Evolutionary conservation across 805 yeast genomes (phyloP).

Genomic region (Candida corydali): DNA sequence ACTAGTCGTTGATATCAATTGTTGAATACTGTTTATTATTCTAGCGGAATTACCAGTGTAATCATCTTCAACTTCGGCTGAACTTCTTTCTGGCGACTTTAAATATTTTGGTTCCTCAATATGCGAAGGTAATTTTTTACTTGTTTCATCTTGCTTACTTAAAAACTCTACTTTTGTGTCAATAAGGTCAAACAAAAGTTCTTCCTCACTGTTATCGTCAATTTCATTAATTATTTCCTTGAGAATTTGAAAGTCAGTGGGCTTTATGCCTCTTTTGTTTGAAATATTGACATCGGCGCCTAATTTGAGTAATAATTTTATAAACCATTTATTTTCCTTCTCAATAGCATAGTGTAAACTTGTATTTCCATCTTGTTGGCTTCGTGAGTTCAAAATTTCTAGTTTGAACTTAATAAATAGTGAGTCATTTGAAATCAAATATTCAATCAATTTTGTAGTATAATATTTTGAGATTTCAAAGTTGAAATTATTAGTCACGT

Average conservation of each 20-base stretch:
- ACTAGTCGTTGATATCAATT: constrained; percentile 32
- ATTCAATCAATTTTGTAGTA: constrained; percentile 29
- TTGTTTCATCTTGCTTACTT: constrained; percentile 20
- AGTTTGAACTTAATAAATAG: constrained; percentile 16
- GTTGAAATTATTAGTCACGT: no score
- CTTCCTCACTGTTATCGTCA: constrained; percentile 14
- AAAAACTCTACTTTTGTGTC: constrained; percentile 31
- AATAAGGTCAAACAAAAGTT: constrained; percentile 31
- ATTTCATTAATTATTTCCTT: constrained; percentile 24
- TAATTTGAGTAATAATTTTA: constrained; percentile 29
- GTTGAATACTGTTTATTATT: constrained; percentile 37
- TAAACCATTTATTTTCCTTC: constrained; percentile 34
- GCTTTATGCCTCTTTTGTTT: constrained; percentile 82
- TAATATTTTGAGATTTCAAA: constrained; percentile 35
- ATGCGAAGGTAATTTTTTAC: constrained; percentile 10
- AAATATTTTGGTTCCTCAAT: constrained; percentile 10
- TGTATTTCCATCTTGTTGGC: constrained; percentile 32
- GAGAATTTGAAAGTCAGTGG: constrained; percentile 79
- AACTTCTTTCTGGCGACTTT: background rate
- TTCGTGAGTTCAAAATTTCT: constrained; percentile 30
- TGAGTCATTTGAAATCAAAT: constrained; percentile 19
- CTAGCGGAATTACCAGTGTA: constrained; percentile 21
- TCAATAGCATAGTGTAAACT: constrained; percentile 40
- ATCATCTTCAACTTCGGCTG: constrained; percentile 4
- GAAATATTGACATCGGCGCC: constrained; percentile 57